These are phyloP conservation scores for Apiospora sp. DNA, from an alignment of 2,329 filamentous ascomycete genomes.

Conservation along the genomic window DNA sequence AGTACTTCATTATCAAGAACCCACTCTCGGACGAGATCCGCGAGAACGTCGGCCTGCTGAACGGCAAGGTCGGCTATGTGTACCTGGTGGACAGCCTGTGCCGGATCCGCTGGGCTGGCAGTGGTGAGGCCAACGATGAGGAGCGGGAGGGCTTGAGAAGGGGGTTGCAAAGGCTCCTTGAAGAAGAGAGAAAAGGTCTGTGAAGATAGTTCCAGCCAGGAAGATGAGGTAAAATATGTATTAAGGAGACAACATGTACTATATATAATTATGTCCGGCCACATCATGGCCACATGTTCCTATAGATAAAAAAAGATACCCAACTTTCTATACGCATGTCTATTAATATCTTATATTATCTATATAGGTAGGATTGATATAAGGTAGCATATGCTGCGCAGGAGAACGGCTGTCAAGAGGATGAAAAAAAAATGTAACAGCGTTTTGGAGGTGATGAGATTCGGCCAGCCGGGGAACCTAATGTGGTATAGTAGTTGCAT, in stretches of 20 bases:
- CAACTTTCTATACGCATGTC: not conserved
- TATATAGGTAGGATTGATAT: no score
- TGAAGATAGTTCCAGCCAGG: slow-evolving; percentile 23
- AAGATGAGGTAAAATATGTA: slow-evolving; percentile 5
- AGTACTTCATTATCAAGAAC: slow-evolving; percentile 68
- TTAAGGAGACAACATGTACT: not conserved
- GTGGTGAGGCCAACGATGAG: slow-evolving; percentile 69
- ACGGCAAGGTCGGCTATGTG: slow-evolving; percentile 91
- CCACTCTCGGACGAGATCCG: slow-evolving; percentile 68
- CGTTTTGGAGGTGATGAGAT: not conserved
- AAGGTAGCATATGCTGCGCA: no score
- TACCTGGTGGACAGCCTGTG: slow-evolving; percentile 90
- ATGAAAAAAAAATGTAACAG: not conserved
- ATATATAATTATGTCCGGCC: not conserved
- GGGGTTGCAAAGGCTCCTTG: slow-evolving; percentile 68
- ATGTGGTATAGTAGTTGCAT: not conserved
- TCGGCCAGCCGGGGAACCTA: not conserved
- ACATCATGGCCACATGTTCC: not conserved
- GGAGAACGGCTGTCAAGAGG: not conserved
- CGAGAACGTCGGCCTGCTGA: slow-evolving; percentile 75
- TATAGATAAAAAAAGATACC: not conserved
- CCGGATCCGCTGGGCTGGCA: slow-evolving; percentile 93
- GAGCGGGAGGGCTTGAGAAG: slow-evolving; percentile 74
- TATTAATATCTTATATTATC: not conserved
- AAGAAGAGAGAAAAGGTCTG: slow-evolving; percentile 57